Conservation (phyloP, 129 eudicot species). For the Arctium minus region DNA sequence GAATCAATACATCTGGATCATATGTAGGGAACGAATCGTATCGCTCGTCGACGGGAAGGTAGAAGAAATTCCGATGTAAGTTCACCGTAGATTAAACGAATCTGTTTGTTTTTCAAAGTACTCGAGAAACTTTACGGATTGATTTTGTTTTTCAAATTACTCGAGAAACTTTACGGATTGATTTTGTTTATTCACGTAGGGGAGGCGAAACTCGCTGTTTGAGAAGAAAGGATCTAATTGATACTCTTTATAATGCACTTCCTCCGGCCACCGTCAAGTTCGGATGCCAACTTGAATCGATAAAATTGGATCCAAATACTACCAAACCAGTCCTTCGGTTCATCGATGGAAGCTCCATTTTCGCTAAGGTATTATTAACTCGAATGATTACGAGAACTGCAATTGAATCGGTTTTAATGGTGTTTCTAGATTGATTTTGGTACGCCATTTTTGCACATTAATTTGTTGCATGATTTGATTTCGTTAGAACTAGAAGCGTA, state of each 20-base stretch:
- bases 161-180: neutral
- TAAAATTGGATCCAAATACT: constrained; percentile 34
- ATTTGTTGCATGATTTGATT: too few relatives aligned
- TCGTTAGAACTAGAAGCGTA: too few relatives aligned
- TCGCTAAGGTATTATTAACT: constrained; percentile 44
- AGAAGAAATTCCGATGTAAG: constrained; percentile 32
- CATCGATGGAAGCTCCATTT: constrained; percentile 43
- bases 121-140: too few relatives aligned
- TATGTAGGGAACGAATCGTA: constrained; percentile 28
- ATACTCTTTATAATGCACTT: constrained; percentile 51
- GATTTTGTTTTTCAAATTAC: neutral
- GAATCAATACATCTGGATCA: neutral
- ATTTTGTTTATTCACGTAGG: constrained; percentile 4
- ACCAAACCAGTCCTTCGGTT: constrained; percentile 38
- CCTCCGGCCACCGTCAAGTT: constrained; percentile 52
- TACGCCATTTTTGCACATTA: neutral
- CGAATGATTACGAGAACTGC: neutral
- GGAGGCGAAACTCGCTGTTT: constrained; percentile 52
- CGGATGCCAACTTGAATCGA: constrained; percentile 44
- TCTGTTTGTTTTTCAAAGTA: neutral
- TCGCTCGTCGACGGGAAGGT: constrained; percentile 27
- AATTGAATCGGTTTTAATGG: neutral
- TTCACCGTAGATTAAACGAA: neutral
- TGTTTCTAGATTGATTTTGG: neutral
- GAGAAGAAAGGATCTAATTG: constrained; percentile 52